A percentile compares a stretch with the other conserved stretches of the same genome.
These are phyloP conservation scores for Davidsoniella eucalypti DNA, from an alignment of 2,329 filamentous ascomycete species.

Conservation along the genomic window DNA sequence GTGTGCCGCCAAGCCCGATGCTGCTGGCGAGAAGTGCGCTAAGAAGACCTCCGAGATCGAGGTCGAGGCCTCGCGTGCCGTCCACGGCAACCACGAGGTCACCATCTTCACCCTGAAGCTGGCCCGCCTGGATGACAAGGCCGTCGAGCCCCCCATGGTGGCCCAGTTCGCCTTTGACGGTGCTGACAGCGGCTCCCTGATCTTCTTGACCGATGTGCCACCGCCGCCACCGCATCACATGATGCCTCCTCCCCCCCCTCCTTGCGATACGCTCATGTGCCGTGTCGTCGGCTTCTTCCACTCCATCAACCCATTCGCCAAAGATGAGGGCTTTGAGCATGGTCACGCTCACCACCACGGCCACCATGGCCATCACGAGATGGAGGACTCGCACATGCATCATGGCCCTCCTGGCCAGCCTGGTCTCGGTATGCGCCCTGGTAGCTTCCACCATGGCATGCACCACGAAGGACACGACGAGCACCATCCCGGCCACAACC, in stretches of 20 bases:
- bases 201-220: conserved; percentile 8
- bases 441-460: conserved; percentile 5
- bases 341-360: neutral
- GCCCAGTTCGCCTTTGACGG: conserved; percentile 12
- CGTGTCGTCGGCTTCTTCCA: conserved; percentile 1
- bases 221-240: neutral
- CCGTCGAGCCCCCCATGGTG: conserved; percentile 6
- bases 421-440: conserved; percentile 8
- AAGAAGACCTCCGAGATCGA: conserved; percentile 11
- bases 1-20: neutral
- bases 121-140: conserved; percentile 3
- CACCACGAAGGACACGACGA: neutral
- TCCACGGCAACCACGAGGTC: conserved; percentile 5
- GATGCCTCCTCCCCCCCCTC: neutral
- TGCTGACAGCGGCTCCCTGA: conserved; percentile 6
- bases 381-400: conserved; percentile 5
- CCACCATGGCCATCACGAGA: neutral
- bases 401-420: conserved; percentile 6
- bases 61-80: conserved; percentile 4
- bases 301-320: neutral
- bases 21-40: neutral
- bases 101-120: conserved; percentile 10
- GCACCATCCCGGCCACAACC: neutral
- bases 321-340: neutral
- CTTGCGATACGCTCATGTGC: conserved; percentile 4